Evolutionary conservation across 2,329 filamentous ascomycete species (phyloP).

Genomic region (Fusarium nematophilum): DNA sequence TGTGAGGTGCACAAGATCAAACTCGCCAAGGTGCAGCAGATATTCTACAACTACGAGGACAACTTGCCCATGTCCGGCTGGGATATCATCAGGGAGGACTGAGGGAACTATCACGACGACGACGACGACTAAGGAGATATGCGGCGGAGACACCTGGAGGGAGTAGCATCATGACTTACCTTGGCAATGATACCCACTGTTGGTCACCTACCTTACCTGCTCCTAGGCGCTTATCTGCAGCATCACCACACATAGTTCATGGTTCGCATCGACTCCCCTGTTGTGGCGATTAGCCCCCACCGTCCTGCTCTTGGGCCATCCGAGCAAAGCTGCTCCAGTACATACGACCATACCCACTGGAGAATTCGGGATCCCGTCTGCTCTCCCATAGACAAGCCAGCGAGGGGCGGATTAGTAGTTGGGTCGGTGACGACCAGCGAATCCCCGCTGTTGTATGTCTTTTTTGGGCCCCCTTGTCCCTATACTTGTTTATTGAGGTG

Average conservation of each 20-base stretch:
- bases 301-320: too few relatives aligned
- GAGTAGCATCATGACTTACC: too few relatives aligned
- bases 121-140: too few relatives aligned
- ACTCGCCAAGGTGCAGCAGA: constrained; percentile 1
- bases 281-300: too few relatives aligned
- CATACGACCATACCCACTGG: constrained; percentile 7
- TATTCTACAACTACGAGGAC: constrained; percentile 1
- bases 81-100: constrained; percentile 38
- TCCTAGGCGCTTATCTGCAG: too few relatives aligned
- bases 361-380: constrained; percentile 3
- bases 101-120: too few relatives aligned
- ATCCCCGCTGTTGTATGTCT: constrained; percentile 7
- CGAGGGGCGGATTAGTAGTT: not conserved
- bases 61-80: not conserved
- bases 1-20: not conserved
- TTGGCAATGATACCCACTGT: too few relatives aligned
- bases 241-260: too few relatives aligned
- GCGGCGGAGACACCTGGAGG: too few relatives aligned
- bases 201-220: too few relatives aligned
- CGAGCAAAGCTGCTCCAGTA: not conserved
- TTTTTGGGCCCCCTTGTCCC: too few relatives aligned
- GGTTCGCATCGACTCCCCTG: not conserved
- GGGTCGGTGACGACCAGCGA: constrained; percentile 5
- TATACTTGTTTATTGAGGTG: too few relatives aligned
- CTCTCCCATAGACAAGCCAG: constrained; percentile 3